These are phyloP conservation scores for Solanum commersonii DNA, from an alignment of 257 asterid genomes.

Conservation along the genomic window DNA sequence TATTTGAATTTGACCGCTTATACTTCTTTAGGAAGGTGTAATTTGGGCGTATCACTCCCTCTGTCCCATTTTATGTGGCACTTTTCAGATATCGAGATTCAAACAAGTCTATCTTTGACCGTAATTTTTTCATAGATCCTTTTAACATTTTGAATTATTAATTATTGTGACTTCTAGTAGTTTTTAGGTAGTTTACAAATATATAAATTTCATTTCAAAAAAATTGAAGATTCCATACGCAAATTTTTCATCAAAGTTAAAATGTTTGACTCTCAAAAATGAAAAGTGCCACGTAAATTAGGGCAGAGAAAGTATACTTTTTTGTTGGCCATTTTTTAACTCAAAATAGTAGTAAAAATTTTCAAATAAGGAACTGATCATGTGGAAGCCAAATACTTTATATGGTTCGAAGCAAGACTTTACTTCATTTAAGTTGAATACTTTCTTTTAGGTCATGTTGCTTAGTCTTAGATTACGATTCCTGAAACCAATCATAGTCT, in stretches of 20 bases:
- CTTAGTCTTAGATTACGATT: background rate
- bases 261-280: background rate
- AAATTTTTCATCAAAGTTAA: too few species aligned
- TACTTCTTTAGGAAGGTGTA: background rate
- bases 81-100: background rate
- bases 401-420: background rate
- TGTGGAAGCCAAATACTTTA: background rate
- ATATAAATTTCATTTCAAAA: too few species aligned
- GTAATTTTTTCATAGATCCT: background rate
- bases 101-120: background rate
- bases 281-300: background rate
- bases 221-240: background rate
- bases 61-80: background rate
- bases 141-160: background rate
- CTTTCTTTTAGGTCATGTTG: background rate
- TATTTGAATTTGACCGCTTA: background rate
- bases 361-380: background rate
- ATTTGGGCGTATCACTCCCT: background rate
- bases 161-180: too few species aligned
- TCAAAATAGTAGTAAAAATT: background rate
- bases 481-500: background rate
- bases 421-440: background rate
- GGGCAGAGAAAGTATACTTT: background rate
- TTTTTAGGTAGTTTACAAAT: too few species aligned
- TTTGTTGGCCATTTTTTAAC: background rate